Evolutionary conservation across 169 alveolate species (phyloP), one percentile per base, ranked within the genome.

Genomic region (Cryptosporidium baileyi): DNA sequence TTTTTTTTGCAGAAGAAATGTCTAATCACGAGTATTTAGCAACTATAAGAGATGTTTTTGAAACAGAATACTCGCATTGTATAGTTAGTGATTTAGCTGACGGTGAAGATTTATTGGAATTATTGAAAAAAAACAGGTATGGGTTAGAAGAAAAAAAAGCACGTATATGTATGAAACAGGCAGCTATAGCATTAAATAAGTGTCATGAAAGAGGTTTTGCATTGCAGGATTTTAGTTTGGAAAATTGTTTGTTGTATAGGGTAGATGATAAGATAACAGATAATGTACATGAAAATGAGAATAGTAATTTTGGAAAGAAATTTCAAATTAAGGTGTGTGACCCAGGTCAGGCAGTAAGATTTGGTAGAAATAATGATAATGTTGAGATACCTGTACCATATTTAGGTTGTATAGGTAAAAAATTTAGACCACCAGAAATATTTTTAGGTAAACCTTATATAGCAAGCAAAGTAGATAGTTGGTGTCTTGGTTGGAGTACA

Each of bases 401-500:
- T 45, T 45, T 65, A 9, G 90, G 90, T 51, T 60, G 82, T 49
- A 74, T 82, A 24, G 90, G 90, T n/a, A 82, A 82, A 32, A 59
- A 57, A 22, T 82, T 82, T 49, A 80, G 90, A 49, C 90, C 90
- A 8, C 90, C 90, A 13, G 90, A 82, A 61, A 65, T 82, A 59
- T 67, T 52, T 47, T 30, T 43, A 45, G 63, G 79, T 5, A 43
- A 17, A 24, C 89, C 91, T 19, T 88, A 88, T 65, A 44, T 62
- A 32, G 89, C 91, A 22, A 80, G 88, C 47, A 63, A 67, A 34
- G 91, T 88, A 32, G 91, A 88, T 88, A 62, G 89, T 54, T 88
- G 91, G 91, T 80, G 89, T 40, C 57, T 88, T 38, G 91, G 91
- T 61, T 88, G 91, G 91, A 59, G 88, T 54, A 67, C 91, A 45